Conservation (phyloP, 345 rosid species). For the Rhodamnia rubescens region DNA sequence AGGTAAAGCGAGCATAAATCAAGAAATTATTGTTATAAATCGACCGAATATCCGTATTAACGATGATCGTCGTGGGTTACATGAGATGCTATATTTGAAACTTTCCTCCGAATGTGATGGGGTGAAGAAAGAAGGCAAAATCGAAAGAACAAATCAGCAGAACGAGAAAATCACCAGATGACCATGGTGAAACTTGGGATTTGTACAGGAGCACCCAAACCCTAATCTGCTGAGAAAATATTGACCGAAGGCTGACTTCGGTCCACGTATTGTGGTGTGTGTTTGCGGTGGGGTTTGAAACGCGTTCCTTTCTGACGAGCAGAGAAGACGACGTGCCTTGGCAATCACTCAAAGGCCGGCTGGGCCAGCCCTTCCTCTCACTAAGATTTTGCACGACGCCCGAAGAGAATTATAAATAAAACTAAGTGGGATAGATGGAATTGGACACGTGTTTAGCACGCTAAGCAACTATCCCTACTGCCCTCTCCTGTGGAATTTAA, state of each 20-base stretch:
- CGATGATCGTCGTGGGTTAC: accelerated
- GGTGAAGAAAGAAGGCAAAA: background rate
- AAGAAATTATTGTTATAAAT: background rate
- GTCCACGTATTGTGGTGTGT: background rate
- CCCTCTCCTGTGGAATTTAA: background rate
- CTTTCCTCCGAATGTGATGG: background rate
- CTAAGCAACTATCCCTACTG: background rate
- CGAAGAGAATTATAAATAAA: background rate
- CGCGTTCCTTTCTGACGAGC: background rate
- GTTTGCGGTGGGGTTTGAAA: background rate
- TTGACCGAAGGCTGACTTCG: background rate
- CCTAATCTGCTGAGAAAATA: background rate
- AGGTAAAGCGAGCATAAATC: background rate
- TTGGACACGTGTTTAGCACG: background rate
- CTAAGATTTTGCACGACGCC: background rate
- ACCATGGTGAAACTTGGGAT: background rate
- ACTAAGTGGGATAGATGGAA: background rate
- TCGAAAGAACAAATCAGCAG: background rate
- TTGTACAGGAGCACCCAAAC: background rate
- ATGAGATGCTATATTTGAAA: background rate
- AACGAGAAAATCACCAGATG: background rate
- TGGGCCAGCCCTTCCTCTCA: background rate
- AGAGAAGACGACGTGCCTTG: background rate
- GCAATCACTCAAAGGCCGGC: background rate
- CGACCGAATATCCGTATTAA: background rate